phyloP scores from a whole-genome alignment of 2,329 filamentous ascomycete genomes.

The Hymenoscyphus salicellus region DNA sequence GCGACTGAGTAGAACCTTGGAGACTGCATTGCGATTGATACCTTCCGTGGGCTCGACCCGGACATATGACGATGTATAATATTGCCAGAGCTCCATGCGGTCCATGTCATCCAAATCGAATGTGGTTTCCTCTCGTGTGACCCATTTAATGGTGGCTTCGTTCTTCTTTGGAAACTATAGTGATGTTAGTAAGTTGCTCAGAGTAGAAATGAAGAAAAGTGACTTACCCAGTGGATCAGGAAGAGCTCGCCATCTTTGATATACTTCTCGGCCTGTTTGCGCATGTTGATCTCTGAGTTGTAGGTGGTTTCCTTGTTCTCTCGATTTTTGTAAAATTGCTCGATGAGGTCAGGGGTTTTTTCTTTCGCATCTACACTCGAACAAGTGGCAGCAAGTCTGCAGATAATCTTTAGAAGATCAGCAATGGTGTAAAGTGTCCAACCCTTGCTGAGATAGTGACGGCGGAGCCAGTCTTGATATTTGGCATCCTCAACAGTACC shows the following conservation, averaged over 20 bases:
- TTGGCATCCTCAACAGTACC: slow-evolving; percentile 77
- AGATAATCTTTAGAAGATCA: slow-evolving; percentile 78
- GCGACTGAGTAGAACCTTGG: slow-evolving; percentile 66
- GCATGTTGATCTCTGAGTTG: slow-evolving; percentile 82
- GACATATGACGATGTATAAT: slow-evolving; percentile 90
- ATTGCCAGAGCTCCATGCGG: slow-evolving; percentile 80
- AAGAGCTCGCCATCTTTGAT: slow-evolving; percentile 92
- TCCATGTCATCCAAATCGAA: slow-evolving; percentile 89
- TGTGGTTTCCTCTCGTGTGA: slow-evolving; percentile 67
- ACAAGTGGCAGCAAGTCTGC: slow-evolving; percentile 77
- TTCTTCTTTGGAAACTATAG: slow-evolving; percentile 61
- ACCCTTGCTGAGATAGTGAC: slow-evolving; percentile 85
- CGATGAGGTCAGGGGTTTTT: slow-evolving; percentile 86
- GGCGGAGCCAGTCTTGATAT: slow-evolving; percentile 85
- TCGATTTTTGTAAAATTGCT: slow-evolving; percentile 79
- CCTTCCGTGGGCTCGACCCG: slow-evolving; percentile 86
- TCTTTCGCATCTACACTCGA: slow-evolving; percentile 86
- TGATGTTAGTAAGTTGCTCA: background rate
- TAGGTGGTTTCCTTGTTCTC: slow-evolving; percentile 83
- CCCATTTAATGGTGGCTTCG: slow-evolving; percentile 69
- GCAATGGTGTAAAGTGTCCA: slow-evolving; percentile 94
- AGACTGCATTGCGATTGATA: slow-evolving; percentile 61
- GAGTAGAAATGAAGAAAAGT: background rate
- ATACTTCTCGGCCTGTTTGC: slow-evolving; percentile 88
- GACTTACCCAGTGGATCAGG: slow-evolving; percentile 82